A percentile compares a stretch with the other conserved stretches of the same genome.
Evolutionary conservation across 306 rosid species (phyloP).

Genomic region (Prunus davidiana): DNA sequence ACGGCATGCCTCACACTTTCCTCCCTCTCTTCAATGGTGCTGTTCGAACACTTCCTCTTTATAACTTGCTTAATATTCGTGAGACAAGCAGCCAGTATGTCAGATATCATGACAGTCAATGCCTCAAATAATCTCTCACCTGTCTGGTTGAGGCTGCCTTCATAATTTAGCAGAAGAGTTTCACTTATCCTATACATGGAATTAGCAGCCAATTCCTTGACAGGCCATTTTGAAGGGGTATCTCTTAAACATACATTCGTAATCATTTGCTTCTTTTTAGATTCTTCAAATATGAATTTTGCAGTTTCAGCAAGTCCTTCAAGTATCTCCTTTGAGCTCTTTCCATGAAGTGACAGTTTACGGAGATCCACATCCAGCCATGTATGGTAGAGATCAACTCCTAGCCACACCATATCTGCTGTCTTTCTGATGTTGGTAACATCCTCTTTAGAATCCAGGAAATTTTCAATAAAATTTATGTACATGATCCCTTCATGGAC

Average conservation of each 20-base stretch:
- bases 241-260: conserved; percentile 30
- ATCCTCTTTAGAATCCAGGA: conserved; percentile 45
- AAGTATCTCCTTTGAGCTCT: conserved; percentile 46
- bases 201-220: conserved; percentile 51
- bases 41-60: conserved; percentile 40
- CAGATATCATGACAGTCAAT: conserved; percentile 49
- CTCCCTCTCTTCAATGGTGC: conserved; percentile 69
- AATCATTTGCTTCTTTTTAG: conserved; percentile 15
- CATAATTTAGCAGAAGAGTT: conserved; percentile 41
- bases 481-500: conserved; percentile 56
- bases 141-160: conserved; percentile 7
- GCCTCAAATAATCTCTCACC: conserved; percentile 43
- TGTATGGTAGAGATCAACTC: conserved; percentile 61
- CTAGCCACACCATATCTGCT: conserved; percentile 63
- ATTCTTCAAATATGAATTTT: conserved; percentile 39
- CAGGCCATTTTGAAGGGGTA: conserved; percentile 63
- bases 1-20: conserved; percentile 60
- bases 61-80: conserved; percentile 52
- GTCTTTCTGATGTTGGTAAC: conserved; percentile 45
- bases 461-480: conserved; percentile 46
- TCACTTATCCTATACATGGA: conserved; percentile 78
- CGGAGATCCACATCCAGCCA: conserved; percentile 71
- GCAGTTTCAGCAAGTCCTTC: conserved; percentile 51
- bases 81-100: conserved; percentile 70
- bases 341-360: conserved; percentile 44